Evolutionary conservation across 768 basidiomycete genomes (phyloP).

Genomic region (Lentinula lateritia): DNA sequence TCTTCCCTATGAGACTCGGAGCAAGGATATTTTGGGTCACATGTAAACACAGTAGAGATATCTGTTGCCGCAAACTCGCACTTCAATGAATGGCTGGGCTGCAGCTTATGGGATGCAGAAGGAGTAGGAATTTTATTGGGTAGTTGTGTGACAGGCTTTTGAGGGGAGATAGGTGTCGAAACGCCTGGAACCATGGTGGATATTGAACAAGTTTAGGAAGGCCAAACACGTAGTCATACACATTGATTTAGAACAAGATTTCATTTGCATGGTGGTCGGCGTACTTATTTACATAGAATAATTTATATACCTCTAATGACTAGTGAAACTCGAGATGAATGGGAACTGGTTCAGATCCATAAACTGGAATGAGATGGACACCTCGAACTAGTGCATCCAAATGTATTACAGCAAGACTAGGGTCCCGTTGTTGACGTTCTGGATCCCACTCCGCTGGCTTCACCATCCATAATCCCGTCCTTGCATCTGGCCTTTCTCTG

Average conservation of each 20-base stretch:
- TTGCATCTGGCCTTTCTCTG: slow-evolving; percentile 15
- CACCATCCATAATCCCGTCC: slow-evolving; percentile 25
- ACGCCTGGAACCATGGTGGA: no score
- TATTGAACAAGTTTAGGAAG: no score
- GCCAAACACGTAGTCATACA: no score
- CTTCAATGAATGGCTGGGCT: no score
- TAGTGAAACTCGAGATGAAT: slow-evolving; percentile 12
- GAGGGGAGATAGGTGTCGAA: no score
- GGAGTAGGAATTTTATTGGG: no score
- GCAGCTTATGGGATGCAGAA: no score
- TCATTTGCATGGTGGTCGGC: slow-evolving; percentile 24
- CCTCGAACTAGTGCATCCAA: slow-evolving; percentile 23
- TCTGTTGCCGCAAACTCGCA: no score
- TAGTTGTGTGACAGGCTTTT: no score
- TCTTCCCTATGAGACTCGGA: no score
- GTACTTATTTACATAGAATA: slow-evolving; percentile 27
- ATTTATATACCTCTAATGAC: slow-evolving; percentile 19
- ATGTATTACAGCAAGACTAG: slow-evolving; percentile 18
- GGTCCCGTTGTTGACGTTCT: not conserved
- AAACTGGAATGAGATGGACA: slow-evolving; percentile 26
- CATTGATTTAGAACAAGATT: slow-evolving; percentile 14
- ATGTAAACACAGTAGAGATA: no score
- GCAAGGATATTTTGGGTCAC: no score
- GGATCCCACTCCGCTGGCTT: slow-evolving; percentile 16
- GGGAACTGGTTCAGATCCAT: slow-evolving; percentile 16